A percentile compares a stretch with the other conserved stretches of the same genome.
Conservation (phyloP, 257 asterid genomes). For the Ligustrum vulgare region DNA sequence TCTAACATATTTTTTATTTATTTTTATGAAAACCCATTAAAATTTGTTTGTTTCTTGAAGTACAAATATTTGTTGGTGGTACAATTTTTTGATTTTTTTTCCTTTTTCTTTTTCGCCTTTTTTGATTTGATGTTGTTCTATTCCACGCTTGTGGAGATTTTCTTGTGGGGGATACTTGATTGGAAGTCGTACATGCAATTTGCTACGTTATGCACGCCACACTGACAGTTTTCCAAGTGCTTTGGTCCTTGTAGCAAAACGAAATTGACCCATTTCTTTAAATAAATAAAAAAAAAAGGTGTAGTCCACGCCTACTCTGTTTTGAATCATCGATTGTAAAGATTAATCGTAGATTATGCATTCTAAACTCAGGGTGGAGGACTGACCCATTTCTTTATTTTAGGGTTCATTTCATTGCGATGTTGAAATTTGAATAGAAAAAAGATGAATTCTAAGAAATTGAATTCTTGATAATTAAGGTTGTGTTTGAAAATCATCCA, state of each 20-base stretch:
- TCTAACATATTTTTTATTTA: slow-evolving; percentile 30
- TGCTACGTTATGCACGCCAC: slow-evolving; percentile 42
- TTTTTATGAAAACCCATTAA: slow-evolving; percentile 14
- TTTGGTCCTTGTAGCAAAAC: background rate
- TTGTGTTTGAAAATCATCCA: too few relatives aligned
- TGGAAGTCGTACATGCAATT: slow-evolving; percentile 23
- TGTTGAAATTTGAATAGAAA: too few relatives aligned
- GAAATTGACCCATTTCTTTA: slow-evolving; percentile 1
- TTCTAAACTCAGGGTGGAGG: too few relatives aligned
- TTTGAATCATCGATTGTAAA: too few relatives aligned
- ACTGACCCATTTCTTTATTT: too few relatives aligned
- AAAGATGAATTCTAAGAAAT: too few relatives aligned
- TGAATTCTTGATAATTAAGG: too few relatives aligned
- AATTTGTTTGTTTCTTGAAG: background rate
- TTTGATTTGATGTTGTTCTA: background rate
- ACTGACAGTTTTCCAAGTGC: slow-evolving; percentile 37
- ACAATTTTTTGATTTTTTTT: background rate
- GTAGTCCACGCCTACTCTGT: too few relatives aligned
- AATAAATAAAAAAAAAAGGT: too few relatives aligned
- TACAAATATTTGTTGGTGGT: background rate
- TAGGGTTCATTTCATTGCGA: too few relatives aligned
- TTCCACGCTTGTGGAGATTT: slow-evolving; percentile 1
- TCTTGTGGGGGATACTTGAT: background rate
- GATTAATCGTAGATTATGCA: too few relatives aligned
- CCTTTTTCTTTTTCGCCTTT: background rate